Percentiles rank a stretch among this genome's conserved stretches.
Conservation (phyloP, 2,329 filamentous ascomycete species). For the Sarocladiaceae sp. region DNA sequence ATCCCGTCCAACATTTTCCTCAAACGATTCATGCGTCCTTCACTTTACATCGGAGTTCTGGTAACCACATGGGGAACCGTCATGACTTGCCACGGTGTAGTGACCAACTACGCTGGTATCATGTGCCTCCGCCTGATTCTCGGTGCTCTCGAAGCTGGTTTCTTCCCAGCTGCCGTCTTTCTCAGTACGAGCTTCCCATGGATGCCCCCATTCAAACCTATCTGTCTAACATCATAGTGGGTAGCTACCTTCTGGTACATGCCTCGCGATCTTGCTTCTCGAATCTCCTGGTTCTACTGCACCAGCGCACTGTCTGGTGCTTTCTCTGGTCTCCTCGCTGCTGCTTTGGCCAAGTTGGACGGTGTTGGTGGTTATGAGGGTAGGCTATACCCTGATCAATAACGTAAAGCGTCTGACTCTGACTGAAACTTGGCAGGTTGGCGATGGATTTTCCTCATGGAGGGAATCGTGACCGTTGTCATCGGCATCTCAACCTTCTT, state of each 20-base stretch:
- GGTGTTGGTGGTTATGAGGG: slow-evolving; percentile 15
- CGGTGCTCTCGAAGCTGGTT: slow-evolving; percentile 12
- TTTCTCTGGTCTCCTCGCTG: slow-evolving; percentile 18
- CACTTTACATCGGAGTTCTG: slow-evolving; percentile 56
- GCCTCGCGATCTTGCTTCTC: slow-evolving; percentile 19
- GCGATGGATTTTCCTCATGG: no score
- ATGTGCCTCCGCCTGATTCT: not conserved
- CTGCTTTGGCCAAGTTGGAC: slow-evolving; percentile 17
- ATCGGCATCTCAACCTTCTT: slow-evolving; percentile 39
- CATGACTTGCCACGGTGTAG: slow-evolving; percentile 17
- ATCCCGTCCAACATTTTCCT: not conserved
- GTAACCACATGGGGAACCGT: slow-evolving; percentile 41
- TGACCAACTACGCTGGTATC: slow-evolving; percentile 15
- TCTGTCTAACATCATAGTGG: not conserved
- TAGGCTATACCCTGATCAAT: no score
- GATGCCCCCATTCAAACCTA: no score
- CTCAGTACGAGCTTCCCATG: no score
- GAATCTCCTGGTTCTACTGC: slow-evolving; percentile 24
- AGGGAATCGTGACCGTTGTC: slow-evolving; percentile 23
- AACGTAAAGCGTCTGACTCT: no score
- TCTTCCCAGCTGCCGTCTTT: slow-evolving; percentile 10
- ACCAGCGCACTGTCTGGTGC: slow-evolving; percentile 17
- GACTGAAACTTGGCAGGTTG: slow-evolving; percentile 14
- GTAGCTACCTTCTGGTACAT: slow-evolving; percentile 25
- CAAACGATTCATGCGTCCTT: slow-evolving; percentile 43